Evolutionary conservation across 2,329 filamentous ascomycete species (phyloP), one percentile per base, ranked within the genome.

Genomic region (Fusarium luffae): DNA sequence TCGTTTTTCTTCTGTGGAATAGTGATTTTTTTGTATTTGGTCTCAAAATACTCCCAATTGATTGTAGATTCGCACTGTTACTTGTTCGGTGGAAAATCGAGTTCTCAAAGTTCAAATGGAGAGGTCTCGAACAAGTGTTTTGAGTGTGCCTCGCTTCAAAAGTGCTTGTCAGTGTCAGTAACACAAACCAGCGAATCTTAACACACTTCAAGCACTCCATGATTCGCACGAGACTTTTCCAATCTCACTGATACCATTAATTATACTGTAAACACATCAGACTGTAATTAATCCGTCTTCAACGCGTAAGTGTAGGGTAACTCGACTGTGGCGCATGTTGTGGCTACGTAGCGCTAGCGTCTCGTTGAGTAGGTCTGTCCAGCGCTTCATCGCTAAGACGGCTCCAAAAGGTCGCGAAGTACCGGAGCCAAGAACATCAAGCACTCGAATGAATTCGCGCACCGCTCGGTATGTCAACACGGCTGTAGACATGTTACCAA

Each of bases 401-500:
- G 50, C 14, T 5, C 18, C 7, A 2, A 11, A 3, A 42, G 23
- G 8, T 8, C 3, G 10, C n/a, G 13, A 25, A 4, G 59, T 51
- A 37, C 34, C 18, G 5, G 18, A 37, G 40, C 2, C 6, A 11
- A 19, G 16, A 3, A 12, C 7, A 2, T 6, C 18, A 2, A 25
- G 13, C 9, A 19, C 1, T 23, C 4, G 1, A 10, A 12, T 18
- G 1, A 3, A 16, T 8, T 13, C 13, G 2, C 11, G 2, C 0
- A 37, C 0, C 6, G 30, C 3, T 3, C 1, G 25, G 7, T 4
- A 8, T 16, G 11, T 12, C 21, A 13, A 27, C 28, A 59, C 54
- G 27, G 7, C n/a, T 40, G 5, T 49, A 1, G 16, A 41, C 4
- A 21, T 66, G 9, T 18, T 32, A 5, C 34, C 23, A 23, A n/a